A percentile compares a stretch with the other conserved stretches of the same genome.
Evolutionary conservation across 169 alveolate species (phyloP).

Genomic region (Plasmodium berghei): DNA sequence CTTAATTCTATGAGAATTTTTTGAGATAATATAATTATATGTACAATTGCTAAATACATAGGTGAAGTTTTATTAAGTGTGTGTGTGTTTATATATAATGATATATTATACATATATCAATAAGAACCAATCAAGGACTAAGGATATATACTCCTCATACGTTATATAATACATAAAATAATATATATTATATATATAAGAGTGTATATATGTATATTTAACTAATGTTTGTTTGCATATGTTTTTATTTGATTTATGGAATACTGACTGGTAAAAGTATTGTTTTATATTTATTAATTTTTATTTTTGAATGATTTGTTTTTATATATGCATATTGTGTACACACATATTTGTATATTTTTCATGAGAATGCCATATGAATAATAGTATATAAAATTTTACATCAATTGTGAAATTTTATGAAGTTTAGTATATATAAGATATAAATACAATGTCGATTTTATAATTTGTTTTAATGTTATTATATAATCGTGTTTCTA

Average conservation of each 20-base stretch:
- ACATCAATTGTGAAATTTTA: neutral
- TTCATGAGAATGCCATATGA: neutral
- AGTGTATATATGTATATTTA: neutral
- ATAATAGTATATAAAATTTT: neutral
- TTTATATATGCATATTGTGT: neutral
- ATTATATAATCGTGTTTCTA: neutral
- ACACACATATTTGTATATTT: neutral
- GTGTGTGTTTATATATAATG: neutral
- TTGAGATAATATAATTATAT: conserved; percentile 9
- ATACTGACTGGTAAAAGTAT: neutral
- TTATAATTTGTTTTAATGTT: neutral
- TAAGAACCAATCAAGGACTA: neutral
- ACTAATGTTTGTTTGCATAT: neutral
- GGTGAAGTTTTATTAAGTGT: neutral
- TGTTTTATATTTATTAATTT: neutral
- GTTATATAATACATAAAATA: neutral
- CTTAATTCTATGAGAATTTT: neutral
- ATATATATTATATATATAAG: neutral
- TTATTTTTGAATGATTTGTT: conserved; percentile 1
- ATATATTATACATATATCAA: neutral
- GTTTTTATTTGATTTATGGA: conserved; percentile 10
- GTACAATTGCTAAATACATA: neutral
- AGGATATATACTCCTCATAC: neutral
- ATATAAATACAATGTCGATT: neutral
- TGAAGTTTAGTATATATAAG: neutral